Percentiles rank a stretch among this genome's conserved stretches.
Evolutionary conservation across 768 basidiomycete species (phyloP).

Genomic region (Lentinula sp.): DNA sequence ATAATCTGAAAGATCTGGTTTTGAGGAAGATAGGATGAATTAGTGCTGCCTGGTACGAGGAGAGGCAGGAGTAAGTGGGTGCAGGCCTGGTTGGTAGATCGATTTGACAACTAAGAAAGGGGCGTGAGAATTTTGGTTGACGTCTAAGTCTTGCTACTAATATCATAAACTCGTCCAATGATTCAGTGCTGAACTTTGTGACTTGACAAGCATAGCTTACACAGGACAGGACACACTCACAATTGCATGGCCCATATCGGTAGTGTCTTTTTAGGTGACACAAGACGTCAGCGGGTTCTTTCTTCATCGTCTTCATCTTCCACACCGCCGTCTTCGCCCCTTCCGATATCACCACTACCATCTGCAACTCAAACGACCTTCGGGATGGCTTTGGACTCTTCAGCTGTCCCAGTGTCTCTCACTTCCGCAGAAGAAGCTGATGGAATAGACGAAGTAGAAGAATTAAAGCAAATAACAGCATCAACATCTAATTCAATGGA

Average conservation of each 20-base stretch:
- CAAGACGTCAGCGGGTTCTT: constrained; percentile 57
- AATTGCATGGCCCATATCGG: constrained; percentile 55
- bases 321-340: constrained; percentile 21
- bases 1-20: too few relatives aligned
- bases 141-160: too few relatives aligned
- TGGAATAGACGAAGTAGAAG: background rate
- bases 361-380: constrained; percentile 16
- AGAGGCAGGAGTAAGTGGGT: too few relatives aligned
- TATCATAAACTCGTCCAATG: too few relatives aligned
- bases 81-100: too few relatives aligned
- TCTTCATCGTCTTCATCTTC: constrained; percentile 49
- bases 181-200: too few relatives aligned
- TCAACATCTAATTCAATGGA: background rate
- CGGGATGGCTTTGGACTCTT: constrained; percentile 16
- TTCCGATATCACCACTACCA: constrained; percentile 35
- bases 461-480: background rate
- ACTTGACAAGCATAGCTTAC: too few relatives aligned
- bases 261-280: constrained; percentile 78
- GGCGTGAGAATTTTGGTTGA: too few relatives aligned
- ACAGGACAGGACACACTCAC: background rate
- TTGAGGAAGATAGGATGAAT: too few relatives aligned
- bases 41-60: too few relatives aligned
- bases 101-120: too few relatives aligned
- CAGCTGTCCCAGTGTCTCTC: constrained; percentile 14
- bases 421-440: background rate